Conservation (phyloP, 192 early-diverging fungal genomes). For the Backusella tuberculispora region DNA sequence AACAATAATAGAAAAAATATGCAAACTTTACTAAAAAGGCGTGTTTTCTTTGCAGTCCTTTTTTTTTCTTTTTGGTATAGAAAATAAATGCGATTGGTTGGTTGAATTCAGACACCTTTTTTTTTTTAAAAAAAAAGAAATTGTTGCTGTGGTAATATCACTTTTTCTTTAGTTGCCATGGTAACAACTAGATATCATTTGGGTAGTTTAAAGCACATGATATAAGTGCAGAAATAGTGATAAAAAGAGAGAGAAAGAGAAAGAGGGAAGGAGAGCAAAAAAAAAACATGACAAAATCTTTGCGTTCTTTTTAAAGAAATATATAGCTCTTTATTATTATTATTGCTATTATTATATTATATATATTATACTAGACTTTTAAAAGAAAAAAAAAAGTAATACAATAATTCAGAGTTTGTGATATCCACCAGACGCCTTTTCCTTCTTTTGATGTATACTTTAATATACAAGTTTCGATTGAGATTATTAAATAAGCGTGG, state of each 20-base stretch:
- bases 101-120: not conserved
- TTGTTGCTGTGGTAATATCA: not conserved
- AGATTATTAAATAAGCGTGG: too few relatives aligned
- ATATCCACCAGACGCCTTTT: not conserved
- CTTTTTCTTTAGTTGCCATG: not conserved
- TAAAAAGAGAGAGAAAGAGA: not conserved
- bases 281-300: not conserved
- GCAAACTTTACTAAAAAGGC: slow-evolving; percentile 14
- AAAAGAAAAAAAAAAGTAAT: not conserved
- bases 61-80: not conserved
- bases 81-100: not conserved
- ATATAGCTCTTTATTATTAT: too few relatives aligned
- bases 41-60: not conserved
- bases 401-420: not conserved
- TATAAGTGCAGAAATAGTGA: too few relatives aligned
- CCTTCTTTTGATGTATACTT: not conserved
- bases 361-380: too few relatives aligned
- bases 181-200: not conserved
- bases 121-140: too few relatives aligned
- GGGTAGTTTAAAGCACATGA: too few relatives aligned
- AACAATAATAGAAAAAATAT: slow-evolving; percentile 7
- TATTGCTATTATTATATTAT: too few relatives aligned
- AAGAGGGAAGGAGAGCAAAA: not conserved
- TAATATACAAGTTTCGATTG: too few relatives aligned
- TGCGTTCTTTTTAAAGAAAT: too few relatives aligned